Conservation (phyloP, 345 rosid genomes). For the Populus ilicifolia region DNA sequence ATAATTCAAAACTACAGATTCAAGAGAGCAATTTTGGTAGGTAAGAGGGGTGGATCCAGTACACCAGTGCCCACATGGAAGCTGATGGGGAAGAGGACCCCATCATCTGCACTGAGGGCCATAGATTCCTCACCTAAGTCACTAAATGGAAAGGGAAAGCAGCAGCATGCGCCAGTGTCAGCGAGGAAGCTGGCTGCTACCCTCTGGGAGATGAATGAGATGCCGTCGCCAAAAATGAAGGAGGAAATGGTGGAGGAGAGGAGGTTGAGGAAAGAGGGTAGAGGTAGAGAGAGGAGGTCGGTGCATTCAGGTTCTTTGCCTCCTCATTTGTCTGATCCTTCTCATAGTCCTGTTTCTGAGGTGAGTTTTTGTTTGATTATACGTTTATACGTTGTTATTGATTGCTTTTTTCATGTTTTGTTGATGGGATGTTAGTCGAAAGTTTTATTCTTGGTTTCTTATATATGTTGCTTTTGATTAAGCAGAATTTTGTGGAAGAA, state of each 20-base stretch:
- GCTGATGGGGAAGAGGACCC: conserved; percentile 60
- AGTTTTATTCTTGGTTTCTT: neutral
- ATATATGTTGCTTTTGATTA: neutral
- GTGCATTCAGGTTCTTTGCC: conserved; percentile 74
- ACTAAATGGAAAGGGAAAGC: conserved; percentile 42
- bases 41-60: conserved; percentile 78
- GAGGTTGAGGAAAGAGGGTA: conserved; percentile 43
- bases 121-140: conserved; percentile 60
- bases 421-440: neutral
- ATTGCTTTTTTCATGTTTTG: neutral
- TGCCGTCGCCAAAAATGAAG: conserved; percentile 64
- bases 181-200: conserved; percentile 97
- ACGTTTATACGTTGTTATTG: neutral
- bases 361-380: conserved; percentile 34
- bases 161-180: conserved; percentile 59
- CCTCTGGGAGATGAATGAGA: conserved; percentile 97
- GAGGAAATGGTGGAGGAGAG: conserved; percentile 39
- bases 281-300: conserved; percentile 51
- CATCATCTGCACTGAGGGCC: conserved; percentile 47
- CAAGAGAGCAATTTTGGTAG: conserved; percentile 79
- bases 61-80: conserved; percentile 91
- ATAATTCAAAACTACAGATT: conserved; percentile 68
- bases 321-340: conserved; percentile 92
- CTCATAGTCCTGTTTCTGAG: conserved; percentile 95
- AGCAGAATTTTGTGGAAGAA: neutral